Percentiles rank a stretch among this genome's conserved stretches.
These are phyloP conservation scores for Musa acuminata DNA, from an alignment of 176 grass and related monocot genomes.

Conservation along the genomic window DNA sequence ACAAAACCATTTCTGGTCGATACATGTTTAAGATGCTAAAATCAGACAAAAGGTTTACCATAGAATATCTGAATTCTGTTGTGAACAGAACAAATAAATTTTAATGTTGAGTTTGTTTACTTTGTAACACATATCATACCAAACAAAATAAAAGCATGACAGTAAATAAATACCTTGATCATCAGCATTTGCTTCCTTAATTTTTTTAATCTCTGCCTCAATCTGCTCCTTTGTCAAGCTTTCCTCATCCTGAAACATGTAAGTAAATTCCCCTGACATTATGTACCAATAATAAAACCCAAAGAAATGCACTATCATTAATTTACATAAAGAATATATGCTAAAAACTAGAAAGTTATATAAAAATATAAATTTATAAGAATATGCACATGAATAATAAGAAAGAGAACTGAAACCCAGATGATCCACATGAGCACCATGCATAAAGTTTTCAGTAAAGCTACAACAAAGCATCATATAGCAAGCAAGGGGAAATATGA, in stretches of 20 bases:
- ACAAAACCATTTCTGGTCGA: no score
- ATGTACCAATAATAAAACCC: neutral
- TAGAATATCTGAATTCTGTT: no score
- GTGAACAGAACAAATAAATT: no score
- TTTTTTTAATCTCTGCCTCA: constrained; percentile 82
- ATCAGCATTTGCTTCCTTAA: constrained; percentile 88
- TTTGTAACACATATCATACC: neutral
- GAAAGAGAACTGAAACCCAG: no score
- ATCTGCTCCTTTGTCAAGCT: constrained; percentile 88
- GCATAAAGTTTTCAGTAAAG: neutral
- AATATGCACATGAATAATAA: no score
- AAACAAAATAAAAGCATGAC: neutral
- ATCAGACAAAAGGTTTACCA: no score
- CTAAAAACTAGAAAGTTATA: neutral
- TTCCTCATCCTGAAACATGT: constrained; percentile 68
- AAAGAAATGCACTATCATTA: neutral
- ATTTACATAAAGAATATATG: no score
- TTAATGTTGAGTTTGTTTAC: neutral
- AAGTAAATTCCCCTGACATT: neutral
- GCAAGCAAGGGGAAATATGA: neutral
- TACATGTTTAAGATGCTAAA: no score
- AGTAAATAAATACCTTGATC: constrained; percentile 59
- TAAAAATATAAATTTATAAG: no score
- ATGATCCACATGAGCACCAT: no score
- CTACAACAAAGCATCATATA: neutral